These are phyloP conservation scores for Ophioceras dolichostomum DNA, from an alignment of 2,329 filamentous ascomycete species.

Conservation along the genomic window DNA sequence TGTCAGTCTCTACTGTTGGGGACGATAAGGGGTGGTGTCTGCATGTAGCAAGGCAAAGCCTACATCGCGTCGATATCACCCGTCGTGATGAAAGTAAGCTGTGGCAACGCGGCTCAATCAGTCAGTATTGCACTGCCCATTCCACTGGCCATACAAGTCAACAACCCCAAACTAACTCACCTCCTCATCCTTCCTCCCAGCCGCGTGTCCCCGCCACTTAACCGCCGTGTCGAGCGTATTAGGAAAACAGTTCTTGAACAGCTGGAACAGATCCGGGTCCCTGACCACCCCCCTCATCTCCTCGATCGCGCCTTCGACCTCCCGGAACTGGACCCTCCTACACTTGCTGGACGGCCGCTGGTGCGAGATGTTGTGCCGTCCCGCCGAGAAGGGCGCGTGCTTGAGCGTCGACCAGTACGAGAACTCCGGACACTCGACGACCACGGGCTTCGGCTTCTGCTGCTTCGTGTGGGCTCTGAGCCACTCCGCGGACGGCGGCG, in stretches of 20 bases:
- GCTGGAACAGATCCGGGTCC: constrained; percentile 49
- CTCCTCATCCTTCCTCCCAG: constrained; percentile 44
- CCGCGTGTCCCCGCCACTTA: constrained; percentile 5
- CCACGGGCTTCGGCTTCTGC: no score
- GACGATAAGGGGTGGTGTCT: no score
- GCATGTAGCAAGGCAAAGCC: no score
- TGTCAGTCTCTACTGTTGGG: no score
- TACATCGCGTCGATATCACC: constrained; percentile 43
- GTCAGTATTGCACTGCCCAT: no score
- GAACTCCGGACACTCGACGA: neutral
- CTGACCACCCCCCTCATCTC: constrained; percentile 16
- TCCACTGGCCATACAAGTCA: no score
- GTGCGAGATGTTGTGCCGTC: neutral
- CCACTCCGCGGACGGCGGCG: no score
- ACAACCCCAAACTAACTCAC: no score
- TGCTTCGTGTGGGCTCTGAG: no score
- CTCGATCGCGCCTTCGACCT: constrained; percentile 57
- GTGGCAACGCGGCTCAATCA: constrained; percentile 51
- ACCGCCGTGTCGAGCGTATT: constrained; percentile 42
- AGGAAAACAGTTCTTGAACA: constrained; percentile 66
- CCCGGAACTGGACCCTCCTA: constrained; percentile 58
- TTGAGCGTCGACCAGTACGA: neutral
- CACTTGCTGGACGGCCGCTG: constrained; percentile 50
- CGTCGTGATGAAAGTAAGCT: constrained; percentile 58
- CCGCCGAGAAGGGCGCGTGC: neutral